Evolutionary conservation across 257 asterid genomes (phyloP).

Genomic region (Nyctanthes arbortristis): DNA sequence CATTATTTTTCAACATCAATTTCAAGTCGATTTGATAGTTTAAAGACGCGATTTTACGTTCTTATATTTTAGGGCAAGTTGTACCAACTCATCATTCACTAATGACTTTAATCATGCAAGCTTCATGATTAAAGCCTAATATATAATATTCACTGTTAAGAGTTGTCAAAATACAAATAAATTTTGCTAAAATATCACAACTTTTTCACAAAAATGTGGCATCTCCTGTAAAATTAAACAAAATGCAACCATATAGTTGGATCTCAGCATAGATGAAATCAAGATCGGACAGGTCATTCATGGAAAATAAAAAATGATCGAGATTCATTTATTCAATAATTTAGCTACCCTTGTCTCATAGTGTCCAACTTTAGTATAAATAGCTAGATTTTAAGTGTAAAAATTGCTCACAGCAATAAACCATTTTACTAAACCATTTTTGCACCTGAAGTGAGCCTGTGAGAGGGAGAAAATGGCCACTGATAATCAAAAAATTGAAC

Average conservation of each 20-base stretch:
- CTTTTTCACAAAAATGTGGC: not conserved
- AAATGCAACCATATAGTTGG: not conserved
- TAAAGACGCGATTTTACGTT: no score
- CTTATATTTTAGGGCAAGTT: no score
- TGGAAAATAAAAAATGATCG: constrained; percentile 15
- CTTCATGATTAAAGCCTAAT: not conserved
- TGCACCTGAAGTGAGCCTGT: constrained; percentile 8
- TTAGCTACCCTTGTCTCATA: constrained; percentile 6
- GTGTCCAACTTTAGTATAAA: constrained; percentile 26
- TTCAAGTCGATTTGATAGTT: no score
- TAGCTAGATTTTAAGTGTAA: constrained; percentile 14
- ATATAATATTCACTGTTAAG: no score
- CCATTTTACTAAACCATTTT: not conserved
- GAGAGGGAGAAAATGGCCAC: constrained; percentile 26
- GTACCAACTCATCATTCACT: not conserved
- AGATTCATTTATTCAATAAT: constrained; percentile 16
- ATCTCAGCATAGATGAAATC: not conserved
- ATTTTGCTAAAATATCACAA: no score
- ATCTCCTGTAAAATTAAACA: constrained; percentile 11
- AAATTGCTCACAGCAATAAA: constrained; percentile 23
- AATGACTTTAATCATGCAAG: not conserved
- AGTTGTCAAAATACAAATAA: no score
- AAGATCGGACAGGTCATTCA: constrained; percentile 22
- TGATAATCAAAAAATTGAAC: constrained; percentile 25
- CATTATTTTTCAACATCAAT: no score